A percentile compares a stretch with the other conserved stretches of the same genome.
phyloP scores from a whole-genome alignment of 345 rosid species.

The Salix caprea region DNA sequence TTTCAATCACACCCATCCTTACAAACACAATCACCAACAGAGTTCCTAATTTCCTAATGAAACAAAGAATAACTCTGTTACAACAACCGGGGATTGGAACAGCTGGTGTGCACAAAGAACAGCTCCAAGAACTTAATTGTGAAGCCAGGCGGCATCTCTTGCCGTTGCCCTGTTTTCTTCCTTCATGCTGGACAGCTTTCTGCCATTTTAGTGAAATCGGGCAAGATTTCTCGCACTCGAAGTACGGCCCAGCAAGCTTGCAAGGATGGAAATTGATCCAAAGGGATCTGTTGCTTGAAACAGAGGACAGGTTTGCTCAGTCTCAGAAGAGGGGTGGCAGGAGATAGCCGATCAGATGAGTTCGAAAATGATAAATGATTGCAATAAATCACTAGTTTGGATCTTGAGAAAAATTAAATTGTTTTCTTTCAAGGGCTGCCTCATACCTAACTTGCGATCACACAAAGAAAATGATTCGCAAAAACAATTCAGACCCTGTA shows the following conservation, averaged over 20 bases:
- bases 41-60: too few species aligned
- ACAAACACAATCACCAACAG: too few species aligned
- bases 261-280: slow-evolving; percentile 49
- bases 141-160: neutral
- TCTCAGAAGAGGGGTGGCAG: slow-evolving; percentile 59
- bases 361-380: neutral
- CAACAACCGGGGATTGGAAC: too few species aligned
- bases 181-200: neutral
- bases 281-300: slow-evolving; percentile 60
- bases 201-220: neutral
- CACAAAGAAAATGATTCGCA: slow-evolving; percentile 10
- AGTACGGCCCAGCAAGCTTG: slow-evolving; percentile 49
- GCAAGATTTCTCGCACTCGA: too few species aligned
- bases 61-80: too few species aligned
- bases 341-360: slow-evolving; percentile 24
- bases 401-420: neutral
- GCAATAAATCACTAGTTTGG: neutral
- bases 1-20: too few species aligned
- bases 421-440: neutral
- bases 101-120: neutral
- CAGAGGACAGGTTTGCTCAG: slow-evolving; percentile 59
- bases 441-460: slow-evolving; percentile 9
- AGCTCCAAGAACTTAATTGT: too few species aligned
- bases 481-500: slow-evolving; percentile 1
- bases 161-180: neutral